A percentile compares a stretch with the other conserved stretches of the same genome.
These are phyloP conservation scores for Naganishia vishniacii DNA, from an alignment of 768 basidiomycete species.

Conservation along the genomic window DNA sequence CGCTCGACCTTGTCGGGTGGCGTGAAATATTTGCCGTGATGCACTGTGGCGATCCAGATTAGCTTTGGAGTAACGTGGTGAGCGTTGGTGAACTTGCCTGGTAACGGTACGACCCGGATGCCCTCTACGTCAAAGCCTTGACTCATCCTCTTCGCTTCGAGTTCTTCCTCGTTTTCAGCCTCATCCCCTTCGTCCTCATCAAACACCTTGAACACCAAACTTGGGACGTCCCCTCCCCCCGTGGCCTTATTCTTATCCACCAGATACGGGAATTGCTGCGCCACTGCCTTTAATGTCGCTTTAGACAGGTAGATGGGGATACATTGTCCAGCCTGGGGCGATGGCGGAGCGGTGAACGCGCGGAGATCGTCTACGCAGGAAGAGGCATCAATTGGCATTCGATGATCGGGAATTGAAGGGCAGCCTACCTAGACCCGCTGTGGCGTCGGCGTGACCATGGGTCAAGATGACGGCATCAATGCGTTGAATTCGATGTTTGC, in stretches of 20 bases:
- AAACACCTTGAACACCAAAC: constrained; percentile 39
- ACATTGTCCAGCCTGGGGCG: constrained; percentile 12
- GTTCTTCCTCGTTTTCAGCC: constrained; percentile 21
- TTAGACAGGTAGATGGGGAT: constrained; percentile 70
- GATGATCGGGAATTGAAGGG: not conserved
- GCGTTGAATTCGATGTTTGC: constrained; percentile 65
- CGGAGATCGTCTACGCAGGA: constrained; percentile 24
- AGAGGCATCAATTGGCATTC: not conserved
- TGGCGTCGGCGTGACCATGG: constrained; percentile 79
- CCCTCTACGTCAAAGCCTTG: constrained; percentile 60
- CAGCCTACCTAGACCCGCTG: constrained; percentile 30
- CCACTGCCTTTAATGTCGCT: constrained; percentile 62
- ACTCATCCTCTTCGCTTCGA: constrained; percentile 67
- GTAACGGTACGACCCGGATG: constrained; percentile 39
- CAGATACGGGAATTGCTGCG: constrained; percentile 73
- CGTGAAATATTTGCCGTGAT: constrained; percentile 47
- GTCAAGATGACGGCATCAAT: constrained; percentile 76
- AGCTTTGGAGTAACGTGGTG: not conserved
- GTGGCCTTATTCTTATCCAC: constrained; percentile 43
- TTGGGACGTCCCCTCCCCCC: constrained; percentile 62
- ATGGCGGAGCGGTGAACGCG: constrained; percentile 18
- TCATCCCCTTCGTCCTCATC: constrained; percentile 22
- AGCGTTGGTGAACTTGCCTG: constrained; percentile 31
- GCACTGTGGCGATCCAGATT: constrained; percentile 27
- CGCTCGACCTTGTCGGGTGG: constrained; percentile 19